Evolutionary conservation across 805 yeast species (phyloP).

Genomic region (Ogataea paraovalis): DNA sequence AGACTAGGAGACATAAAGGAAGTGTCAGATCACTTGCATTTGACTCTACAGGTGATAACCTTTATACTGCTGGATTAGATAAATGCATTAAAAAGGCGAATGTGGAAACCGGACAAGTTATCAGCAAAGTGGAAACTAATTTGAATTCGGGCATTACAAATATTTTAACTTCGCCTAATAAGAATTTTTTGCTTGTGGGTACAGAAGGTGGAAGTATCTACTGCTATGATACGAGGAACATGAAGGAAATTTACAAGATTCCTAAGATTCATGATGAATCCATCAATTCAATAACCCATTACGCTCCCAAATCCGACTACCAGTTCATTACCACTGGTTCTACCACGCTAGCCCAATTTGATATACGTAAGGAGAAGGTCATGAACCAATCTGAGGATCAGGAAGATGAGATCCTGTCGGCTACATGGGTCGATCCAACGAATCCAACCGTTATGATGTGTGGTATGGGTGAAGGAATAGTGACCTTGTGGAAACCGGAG

Average conservation of each 20-base stretch:
- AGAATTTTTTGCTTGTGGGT: constrained; percentile 52
- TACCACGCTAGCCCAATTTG: constrained; percentile 74
- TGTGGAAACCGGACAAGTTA: constrained; percentile 71
- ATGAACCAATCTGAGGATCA: constrained; percentile 77
- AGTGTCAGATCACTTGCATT: constrained; percentile 74
- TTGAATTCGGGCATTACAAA: constrained; percentile 34
- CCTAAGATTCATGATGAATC: constrained; percentile 69
- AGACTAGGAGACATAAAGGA: constrained; percentile 85
- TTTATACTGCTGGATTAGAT: constrained; percentile 78
- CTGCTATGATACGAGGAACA: constrained; percentile 56
- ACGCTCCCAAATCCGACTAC: constrained; percentile 69
- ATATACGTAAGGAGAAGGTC: constrained; percentile 63
- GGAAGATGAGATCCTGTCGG: constrained; percentile 84
- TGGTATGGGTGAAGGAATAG: constrained; percentile 88
- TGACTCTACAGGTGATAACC: constrained; percentile 53
- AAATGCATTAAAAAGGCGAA: constrained; percentile 71
- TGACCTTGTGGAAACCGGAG: constrained; percentile 79
- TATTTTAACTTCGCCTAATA: constrained; percentile 41
- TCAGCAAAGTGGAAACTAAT: constrained; percentile 39
- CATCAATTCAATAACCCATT: constrained; percentile 66
- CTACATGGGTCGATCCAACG: constrained; percentile 61
- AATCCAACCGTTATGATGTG: constrained; percentile 52
- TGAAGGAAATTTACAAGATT: constrained; percentile 44
- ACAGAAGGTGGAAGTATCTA: constrained; percentile 66
- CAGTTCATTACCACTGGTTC: constrained; percentile 80